These are phyloP conservation scores for Gossypium longicalyx DNA, from an alignment of 345 rosid species.

Conservation along the genomic window DNA sequence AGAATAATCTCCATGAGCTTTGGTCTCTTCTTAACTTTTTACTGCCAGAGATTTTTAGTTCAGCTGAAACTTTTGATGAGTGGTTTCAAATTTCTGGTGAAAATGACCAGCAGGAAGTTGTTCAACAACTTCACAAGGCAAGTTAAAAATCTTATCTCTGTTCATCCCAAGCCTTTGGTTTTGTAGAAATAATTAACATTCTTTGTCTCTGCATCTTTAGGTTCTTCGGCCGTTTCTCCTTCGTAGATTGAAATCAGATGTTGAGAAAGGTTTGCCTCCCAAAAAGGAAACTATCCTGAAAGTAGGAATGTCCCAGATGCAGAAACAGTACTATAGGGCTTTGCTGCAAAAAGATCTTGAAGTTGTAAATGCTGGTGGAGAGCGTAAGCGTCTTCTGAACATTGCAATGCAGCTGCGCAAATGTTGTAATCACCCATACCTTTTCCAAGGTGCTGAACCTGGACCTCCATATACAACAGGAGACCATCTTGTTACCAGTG, in stretches of 20 bases:
- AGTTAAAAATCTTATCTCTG: background rate
- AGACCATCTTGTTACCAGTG: slow-evolving; percentile 83
- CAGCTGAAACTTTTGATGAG: slow-evolving; percentile 98
- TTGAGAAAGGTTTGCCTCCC: slow-evolving; percentile 97
- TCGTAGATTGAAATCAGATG: slow-evolving; percentile 92
- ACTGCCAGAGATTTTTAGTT: slow-evolving; percentile 93
- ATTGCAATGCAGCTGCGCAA: slow-evolving; percentile 99
- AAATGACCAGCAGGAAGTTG: slow-evolving; percentile 98
- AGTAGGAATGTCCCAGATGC: slow-evolving; percentile 99
- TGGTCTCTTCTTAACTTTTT: slow-evolving; percentile 98
- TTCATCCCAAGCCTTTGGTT: background rate
- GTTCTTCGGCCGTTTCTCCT: slow-evolving; percentile 98
- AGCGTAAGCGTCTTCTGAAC: slow-evolving; percentile 92
- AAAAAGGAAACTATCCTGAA: slow-evolving; percentile 97
- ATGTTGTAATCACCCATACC: slow-evolving; percentile 99
- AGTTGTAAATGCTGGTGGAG: slow-evolving; percentile 99
- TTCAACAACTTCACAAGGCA: slow-evolving; percentile 98
- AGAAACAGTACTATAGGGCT: slow-evolving; percentile 84
- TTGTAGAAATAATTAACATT: background rate
- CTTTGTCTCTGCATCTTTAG: slow-evolving; percentile 29
- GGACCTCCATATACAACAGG: slow-evolving; percentile 99
- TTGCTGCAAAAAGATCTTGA: slow-evolving; percentile 97
- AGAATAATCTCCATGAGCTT: slow-evolving; percentile 98
- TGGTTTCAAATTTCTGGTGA: slow-evolving; percentile 99
- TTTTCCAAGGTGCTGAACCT: slow-evolving; percentile 99